Base-by-base conservation (phyloP, 1,284 basidiomycete species). In the Trametes sp. region DNA sequence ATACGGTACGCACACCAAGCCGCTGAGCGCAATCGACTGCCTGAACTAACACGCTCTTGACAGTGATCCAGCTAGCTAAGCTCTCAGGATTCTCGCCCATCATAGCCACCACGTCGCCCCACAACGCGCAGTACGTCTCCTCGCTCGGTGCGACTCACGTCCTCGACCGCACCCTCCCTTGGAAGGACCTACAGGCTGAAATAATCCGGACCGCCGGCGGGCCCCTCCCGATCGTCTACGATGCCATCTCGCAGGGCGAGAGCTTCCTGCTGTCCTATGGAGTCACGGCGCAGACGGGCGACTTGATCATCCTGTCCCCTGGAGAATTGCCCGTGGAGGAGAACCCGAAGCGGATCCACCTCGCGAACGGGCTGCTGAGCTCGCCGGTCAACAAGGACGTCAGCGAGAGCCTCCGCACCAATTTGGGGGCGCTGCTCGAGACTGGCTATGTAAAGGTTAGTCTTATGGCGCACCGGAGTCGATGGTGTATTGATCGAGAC, bases 81-180 rank as follows among this genome's bases (percentile, higher is more conserved):
- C 69, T 83, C 14, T 80, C 83, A 0, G 83, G 84, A 0, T 83
- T 85, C 72, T 78, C 76, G 4, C 78, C 78, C 4, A 82, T 85
- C 62, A 77, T 85, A 62, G 74, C 81, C 2, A 84, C 83, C 6
- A 76, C 82, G 6, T 85, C 83, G 4, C 63, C 72, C 8, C 77
- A 78, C 62, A 80, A 86, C 67, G 74, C 75, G 2, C 74, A 82
- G 11, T 82, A 82, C 55, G 57, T 68, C 74, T 75, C 73, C 61
- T 64, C 70, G 0, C 70, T 71, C 41, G 72, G 72, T 2, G 67
- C 73, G 63, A 67, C 63, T 13, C 69, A 72, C 44, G 63, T 72
- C 31, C 29, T 72, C 67, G 71, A 73, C 59, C 67, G 71, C 41
- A 55, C 58, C 28, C 55, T 70, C 10, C 52, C 9, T 16, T 23